These are phyloP conservation scores for Pyricularia grisea DNA, from an alignment of 2,329 filamentous ascomycete species.

Conservation along the genomic window DNA sequence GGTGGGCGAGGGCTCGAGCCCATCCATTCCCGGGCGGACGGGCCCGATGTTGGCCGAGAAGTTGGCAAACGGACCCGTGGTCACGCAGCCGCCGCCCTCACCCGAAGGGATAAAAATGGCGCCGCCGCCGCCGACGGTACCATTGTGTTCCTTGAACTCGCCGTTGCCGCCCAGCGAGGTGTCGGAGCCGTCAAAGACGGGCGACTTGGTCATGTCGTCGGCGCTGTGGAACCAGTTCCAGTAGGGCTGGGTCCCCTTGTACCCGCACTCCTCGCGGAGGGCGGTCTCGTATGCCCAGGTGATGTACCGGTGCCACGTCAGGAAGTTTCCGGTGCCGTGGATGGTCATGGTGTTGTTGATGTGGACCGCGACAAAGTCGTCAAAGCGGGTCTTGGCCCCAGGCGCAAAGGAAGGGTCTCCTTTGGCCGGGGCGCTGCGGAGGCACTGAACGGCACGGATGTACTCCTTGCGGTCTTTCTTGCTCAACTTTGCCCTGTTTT, in stretches of 20 bases:
- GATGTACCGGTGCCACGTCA: conserved; percentile 20
- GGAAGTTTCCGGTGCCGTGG: conserved; percentile 17
- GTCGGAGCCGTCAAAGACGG: conserved; percentile 31
- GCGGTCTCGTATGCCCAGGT: conserved; percentile 20
- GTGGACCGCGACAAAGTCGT: conserved; percentile 28
- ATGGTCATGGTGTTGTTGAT: conserved; percentile 23
- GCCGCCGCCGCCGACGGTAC: conserved; percentile 7
- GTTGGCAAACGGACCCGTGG: conserved; percentile 18
- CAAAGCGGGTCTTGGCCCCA: conserved; percentile 17
- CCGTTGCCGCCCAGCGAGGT: conserved; percentile 32
- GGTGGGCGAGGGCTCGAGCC: conserved; percentile 19
- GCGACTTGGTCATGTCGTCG: conserved; percentile 20
- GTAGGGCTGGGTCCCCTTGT: conserved; percentile 24
- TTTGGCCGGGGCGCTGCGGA: conserved; percentile 15
- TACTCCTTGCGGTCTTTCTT: conserved; percentile 15
- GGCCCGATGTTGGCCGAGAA: conserved; percentile 19
- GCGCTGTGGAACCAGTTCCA: conserved; percentile 27
- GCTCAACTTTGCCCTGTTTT: conserved; percentile 15
- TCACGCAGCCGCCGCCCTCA: conserved; percentile 17
- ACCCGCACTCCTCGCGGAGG: conserved; percentile 23
- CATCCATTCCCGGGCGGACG: conserved; percentile 13
- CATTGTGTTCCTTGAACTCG: conserved; percentile 17
- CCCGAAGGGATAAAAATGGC: conserved; percentile 19
- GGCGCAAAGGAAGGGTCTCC: conserved; percentile 13
- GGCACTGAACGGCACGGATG: conserved; percentile 16